phyloP scores from a whole-genome alignment of 345 rosid species.

The Conringia planisiliqua region DNA sequence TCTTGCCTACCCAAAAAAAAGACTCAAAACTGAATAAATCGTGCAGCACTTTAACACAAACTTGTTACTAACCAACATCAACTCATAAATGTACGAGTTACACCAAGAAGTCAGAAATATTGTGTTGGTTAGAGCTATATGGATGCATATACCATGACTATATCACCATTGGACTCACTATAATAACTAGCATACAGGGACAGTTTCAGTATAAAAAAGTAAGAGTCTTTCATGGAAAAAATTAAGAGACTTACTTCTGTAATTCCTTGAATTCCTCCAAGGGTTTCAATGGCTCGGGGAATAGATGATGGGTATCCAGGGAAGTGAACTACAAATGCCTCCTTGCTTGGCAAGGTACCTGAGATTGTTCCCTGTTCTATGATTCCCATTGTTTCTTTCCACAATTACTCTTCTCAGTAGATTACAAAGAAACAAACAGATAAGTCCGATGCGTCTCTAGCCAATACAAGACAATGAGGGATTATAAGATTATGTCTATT shows the following conservation, averaged over 20 bases:
- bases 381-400: conserved; percentile 48
- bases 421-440: conserved; percentile 1
- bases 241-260: conserved; percentile 37
- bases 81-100: neutral
- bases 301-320: conserved; percentile 86
- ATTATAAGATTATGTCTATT: neutral
- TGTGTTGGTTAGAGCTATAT: neutral
- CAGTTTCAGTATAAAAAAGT: neutral
- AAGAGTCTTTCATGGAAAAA: neutral
- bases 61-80: neutral
- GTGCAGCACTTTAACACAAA: neutral
- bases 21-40: neutral
- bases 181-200: neutral
- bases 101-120: neutral
- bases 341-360: conserved; percentile 61
- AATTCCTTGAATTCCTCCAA: conserved; percentile 73
- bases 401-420: neutral
- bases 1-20: conserved; percentile 51
- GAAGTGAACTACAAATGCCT: conserved; percentile 67
- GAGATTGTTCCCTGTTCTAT: conserved; percentile 61
- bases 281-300: conserved; percentile 68
- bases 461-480: neutral
- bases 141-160: neutral
- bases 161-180: neutral
- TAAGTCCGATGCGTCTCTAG: neutral